A percentile compares a stretch with the other conserved stretches of the same genome.
Conservation (phyloP, 78 protist genomes). For the Bigelowiella natans region DNA sequence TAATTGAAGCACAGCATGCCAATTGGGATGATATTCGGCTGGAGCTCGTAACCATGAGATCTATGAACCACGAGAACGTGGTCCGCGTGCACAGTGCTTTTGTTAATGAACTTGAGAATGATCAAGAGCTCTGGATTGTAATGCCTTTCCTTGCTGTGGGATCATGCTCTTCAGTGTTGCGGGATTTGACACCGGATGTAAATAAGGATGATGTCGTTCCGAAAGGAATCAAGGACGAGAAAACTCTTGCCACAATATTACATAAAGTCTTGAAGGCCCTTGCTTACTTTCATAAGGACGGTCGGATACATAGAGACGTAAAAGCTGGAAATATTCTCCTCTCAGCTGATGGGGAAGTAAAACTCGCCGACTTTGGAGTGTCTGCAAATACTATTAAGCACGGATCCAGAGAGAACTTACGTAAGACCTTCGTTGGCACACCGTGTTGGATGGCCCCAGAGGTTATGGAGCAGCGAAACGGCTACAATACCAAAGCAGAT, state of each 20-base stretch:
- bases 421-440: constrained; percentile 40
- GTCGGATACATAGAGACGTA: constrained; percentile 23
- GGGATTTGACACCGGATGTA: neutral
- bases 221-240: constrained; percentile 7
- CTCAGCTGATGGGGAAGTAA: constrained; percentile 2
- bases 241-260: constrained; percentile 1
- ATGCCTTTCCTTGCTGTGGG: constrained; percentile 15
- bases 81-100: neutral
- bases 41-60: neutral
- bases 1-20: neutral
- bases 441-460: constrained; percentile 55
- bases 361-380: constrained; percentile 18
- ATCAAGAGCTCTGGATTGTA: neutral
- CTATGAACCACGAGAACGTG: constrained; percentile 16
- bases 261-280: neutral
- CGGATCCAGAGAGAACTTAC: neutral
- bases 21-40: neutral
- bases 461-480: constrained; percentile 11
- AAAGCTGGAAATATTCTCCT: constrained; percentile 27
- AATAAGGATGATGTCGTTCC: constrained; percentile 8
- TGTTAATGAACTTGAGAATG: neutral
- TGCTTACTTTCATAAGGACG: constrained; percentile 15
- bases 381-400: neutral
- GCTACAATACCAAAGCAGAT: constrained; percentile 25
- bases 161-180: neutral